These are phyloP conservation scores for Boletus sp. DNA, from an alignment of 768 basidiomycete species.

Conservation along the genomic window DNA sequence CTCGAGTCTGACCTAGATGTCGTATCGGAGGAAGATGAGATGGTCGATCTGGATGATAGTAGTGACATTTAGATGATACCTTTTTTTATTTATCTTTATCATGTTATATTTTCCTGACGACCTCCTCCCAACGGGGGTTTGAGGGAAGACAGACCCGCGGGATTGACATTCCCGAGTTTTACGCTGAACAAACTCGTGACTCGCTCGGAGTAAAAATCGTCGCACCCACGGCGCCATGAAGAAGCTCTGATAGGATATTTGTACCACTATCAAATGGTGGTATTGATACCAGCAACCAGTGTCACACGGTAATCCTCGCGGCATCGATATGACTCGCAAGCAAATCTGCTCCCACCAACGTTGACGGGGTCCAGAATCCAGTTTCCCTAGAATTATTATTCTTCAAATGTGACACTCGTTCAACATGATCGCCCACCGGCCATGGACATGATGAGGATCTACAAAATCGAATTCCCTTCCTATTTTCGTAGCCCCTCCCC, in stretches of 20 bases:
- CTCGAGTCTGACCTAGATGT: conserved; percentile 13
- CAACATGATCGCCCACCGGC: background rate
- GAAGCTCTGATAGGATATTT: background rate
- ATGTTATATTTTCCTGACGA: background rate
- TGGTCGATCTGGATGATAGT: conserved; percentile 23
- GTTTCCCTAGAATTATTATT: too few relatives aligned
- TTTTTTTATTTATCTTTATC: too few relatives aligned
- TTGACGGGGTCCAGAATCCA: too few relatives aligned
- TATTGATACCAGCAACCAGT: too few relatives aligned
- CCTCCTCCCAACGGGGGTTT: background rate
- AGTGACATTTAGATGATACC: conserved; percentile 13
- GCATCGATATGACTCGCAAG: too few relatives aligned
- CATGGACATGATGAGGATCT: background rate
- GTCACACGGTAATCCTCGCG: too few relatives aligned
- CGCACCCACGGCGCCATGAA: background rate
- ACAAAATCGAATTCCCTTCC: background rate
- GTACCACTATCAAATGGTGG: background rate
- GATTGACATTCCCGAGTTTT: background rate
- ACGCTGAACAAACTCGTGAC: background rate
- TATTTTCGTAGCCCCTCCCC: background rate
- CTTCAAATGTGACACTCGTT: background rate
- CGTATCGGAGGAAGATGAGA: conserved; percentile 7
- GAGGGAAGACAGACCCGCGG: background rate
- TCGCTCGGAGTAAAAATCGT: too few relatives aligned
- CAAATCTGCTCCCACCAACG: too few relatives aligned